phyloP scores from a whole-genome alignment of 2,329 filamentous ascomycete genomes.

The Aspergillus tanneri region DNA sequence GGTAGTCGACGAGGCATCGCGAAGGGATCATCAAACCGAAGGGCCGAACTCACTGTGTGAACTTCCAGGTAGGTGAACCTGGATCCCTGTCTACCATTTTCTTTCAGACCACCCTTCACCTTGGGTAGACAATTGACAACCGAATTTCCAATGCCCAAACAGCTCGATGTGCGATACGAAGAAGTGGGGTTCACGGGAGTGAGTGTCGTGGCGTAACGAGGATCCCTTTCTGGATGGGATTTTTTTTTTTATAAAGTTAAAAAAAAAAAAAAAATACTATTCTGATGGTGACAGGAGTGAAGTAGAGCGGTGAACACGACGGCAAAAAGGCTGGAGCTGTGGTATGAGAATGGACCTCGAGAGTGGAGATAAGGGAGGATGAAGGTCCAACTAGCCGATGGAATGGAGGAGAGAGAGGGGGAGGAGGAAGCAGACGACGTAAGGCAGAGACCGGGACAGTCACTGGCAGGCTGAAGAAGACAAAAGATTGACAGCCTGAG shows the following conservation, averaged over 20 bases:
- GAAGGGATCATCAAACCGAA: neutral
- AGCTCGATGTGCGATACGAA: slow-evolving; percentile 11
- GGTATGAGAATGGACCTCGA: slow-evolving; percentile 13
- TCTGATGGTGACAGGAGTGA: slow-evolving; percentile 1
- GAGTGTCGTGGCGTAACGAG: no score
- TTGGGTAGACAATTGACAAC: slow-evolving; percentile 21
- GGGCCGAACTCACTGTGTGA: slow-evolving; percentile 79
- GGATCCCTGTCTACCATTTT: slow-evolving; percentile 94
- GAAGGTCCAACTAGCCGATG: slow-evolving; percentile 7
- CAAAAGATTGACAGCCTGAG: slow-evolving; percentile 25
- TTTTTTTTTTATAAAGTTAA: neutral
- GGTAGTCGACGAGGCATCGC: no score
- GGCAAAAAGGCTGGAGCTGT: slow-evolving; percentile 11
- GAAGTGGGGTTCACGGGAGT: slow-evolving; percentile 15
- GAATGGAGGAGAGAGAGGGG: slow-evolving; percentile 12
- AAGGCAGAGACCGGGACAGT: slow-evolving; percentile 17
- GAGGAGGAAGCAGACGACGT: slow-evolving; percentile 20
- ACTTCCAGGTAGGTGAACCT: slow-evolving; percentile 97
- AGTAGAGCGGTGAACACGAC: slow-evolving; percentile 9
- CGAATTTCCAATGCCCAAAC: slow-evolving; percentile 12
- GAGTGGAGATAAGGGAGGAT: slow-evolving; percentile 18
- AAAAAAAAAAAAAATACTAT: neutral
- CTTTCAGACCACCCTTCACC: slow-evolving; percentile 47
- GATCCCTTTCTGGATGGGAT: slow-evolving; percentile 8
- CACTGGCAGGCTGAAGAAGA: slow-evolving; percentile 22